Conservation (phyloP, 495 filamentous ascomycete genomes). For the Ascodesmis nigricans region DNA sequence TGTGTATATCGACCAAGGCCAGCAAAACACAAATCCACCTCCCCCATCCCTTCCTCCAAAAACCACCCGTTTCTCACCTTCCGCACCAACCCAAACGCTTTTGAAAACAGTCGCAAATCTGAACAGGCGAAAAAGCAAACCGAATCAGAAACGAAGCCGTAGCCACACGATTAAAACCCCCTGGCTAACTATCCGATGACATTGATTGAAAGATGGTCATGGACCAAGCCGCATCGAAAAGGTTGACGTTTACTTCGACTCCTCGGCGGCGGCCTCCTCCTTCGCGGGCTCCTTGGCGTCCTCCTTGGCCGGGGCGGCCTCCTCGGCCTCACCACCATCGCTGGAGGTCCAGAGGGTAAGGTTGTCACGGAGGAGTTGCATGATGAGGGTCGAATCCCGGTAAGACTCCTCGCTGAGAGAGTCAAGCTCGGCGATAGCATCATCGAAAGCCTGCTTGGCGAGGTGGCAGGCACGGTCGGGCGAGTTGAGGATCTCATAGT, state of each 20-base stretch:
- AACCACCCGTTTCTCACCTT: too few relatives aligned
- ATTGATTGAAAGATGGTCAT: too few relatives aligned
- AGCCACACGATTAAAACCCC: too few relatives aligned
- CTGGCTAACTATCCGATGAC: too few relatives aligned
- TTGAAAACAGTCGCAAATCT: too few relatives aligned
- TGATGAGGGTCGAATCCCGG: slow-evolving; percentile 99
- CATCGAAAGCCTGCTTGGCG: slow-evolving; percentile 97
- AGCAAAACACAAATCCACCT: too few relatives aligned
- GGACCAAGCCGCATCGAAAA: too few relatives aligned
- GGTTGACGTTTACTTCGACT: slow-evolving; percentile 21
- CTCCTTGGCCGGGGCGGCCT: slow-evolving; percentile 33
- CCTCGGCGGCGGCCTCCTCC: slow-evolving; percentile 20
- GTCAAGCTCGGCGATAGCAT: slow-evolving; percentile 97
- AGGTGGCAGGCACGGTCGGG: slow-evolving; percentile 97
- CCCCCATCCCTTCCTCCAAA: too few relatives aligned
- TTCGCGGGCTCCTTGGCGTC: slow-evolving; percentile 27
- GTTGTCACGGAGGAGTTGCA: slow-evolving; percentile 99
- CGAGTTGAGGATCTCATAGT: slow-evolving; percentile 99
- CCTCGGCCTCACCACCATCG: slow-evolving; percentile 66
- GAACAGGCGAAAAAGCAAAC: too few relatives aligned
- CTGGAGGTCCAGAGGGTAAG: slow-evolving; percentile 98
- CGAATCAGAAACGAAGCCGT: too few relatives aligned
- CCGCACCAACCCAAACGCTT: too few relatives aligned
- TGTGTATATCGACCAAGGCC: too few relatives aligned
- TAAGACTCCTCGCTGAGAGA: slow-evolving; percentile 97